Conservation (phyloP, 257 asterid species). For the Perilla frutescens region DNA sequence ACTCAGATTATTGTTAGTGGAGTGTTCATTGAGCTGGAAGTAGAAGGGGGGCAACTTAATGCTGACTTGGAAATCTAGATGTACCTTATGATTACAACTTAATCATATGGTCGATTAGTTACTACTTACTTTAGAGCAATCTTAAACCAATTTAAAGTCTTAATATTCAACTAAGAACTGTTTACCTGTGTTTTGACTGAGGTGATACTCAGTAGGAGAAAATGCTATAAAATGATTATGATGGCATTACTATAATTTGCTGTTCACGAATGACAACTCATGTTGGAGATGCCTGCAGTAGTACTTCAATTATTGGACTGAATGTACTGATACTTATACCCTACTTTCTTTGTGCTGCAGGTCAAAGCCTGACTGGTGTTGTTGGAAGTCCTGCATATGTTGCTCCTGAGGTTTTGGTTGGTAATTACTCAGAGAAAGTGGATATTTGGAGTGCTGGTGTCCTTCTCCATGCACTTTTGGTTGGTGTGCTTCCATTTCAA, state of each 20-base stretch:
- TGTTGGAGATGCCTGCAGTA: neutral
- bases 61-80: neutral
- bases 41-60: neutral
- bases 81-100: neutral
- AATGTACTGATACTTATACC: conserved; percentile 13
- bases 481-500: conserved; percentile 79
- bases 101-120: neutral
- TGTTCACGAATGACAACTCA: neutral
- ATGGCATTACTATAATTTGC: neutral
- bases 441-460: conserved; percentile 95
- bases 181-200: conserved; percentile 17
- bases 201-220: conserved; percentile 9
- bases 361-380: conserved; percentile 75
- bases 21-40: too few relatives aligned
- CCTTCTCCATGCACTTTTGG: conserved; percentile 85
- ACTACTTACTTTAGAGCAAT: neutral
- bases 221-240: neutral
- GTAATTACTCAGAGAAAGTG: conserved; percentile 86
- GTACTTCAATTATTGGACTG: neutral
- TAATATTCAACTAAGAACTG: neutral
- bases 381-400: conserved; percentile 95
- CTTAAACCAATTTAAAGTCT: neutral
- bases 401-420: conserved; percentile 85
- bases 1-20: too few relatives aligned
- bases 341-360: conserved; percentile 44